Evolutionary conservation across 805 yeast genomes (phyloP), one percentile per base, ranked within the genome.

Genomic region (Yarrowia sp.): DNA sequence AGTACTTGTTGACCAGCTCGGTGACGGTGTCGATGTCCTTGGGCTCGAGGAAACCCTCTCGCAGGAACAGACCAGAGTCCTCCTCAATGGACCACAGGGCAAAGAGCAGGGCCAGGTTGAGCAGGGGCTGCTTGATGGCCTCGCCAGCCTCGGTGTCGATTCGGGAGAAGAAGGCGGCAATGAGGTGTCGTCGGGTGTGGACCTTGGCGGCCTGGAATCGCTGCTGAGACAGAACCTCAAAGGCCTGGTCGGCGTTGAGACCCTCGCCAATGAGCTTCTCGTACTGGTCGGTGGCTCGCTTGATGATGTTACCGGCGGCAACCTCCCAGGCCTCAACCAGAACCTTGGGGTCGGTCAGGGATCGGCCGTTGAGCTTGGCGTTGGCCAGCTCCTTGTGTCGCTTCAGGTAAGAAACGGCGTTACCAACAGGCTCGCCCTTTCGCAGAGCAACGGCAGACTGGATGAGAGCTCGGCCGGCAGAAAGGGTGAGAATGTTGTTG

Each of bases 401-500:
- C 52, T 77, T 75, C 68, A 83, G 76, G 73, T 85, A 86, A 1
- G 75, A 74, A 64, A 85, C 81, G 36, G 84, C 82, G 14, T 83
- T 84, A 14, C 81, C 82, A n/a, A 83, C 82, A 46, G 73, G 74
- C 74, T 82, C 81, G 69, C 84, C 85, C 68, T 80, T 77, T 65
- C 80, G 78, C 43, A 80, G 72, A 8, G 75, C 74, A 64, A 80
- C 75, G 35, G 83, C 82, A 69, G 81, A 79, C 77, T 85, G 89
- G 71, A 88, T 81, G 48, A 89, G 82, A 35, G 95, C 86, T 77
- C 94, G 88, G 69, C 97, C 98, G 70, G 92, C 86, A 67, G 92
- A 88, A 79, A 91, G 86, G 1, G 92, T 90, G 72, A 93, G 83
- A 53, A 93, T 89, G 75, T 88, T 92, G 82, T 93, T 93, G 79